A percentile compares a stretch with the other conserved stretches of the same genome.
These are phyloP conservation scores for Yamadazyma endophytica DNA, from an alignment of 805 yeast genomes.

Conservation along the genomic window DNA sequence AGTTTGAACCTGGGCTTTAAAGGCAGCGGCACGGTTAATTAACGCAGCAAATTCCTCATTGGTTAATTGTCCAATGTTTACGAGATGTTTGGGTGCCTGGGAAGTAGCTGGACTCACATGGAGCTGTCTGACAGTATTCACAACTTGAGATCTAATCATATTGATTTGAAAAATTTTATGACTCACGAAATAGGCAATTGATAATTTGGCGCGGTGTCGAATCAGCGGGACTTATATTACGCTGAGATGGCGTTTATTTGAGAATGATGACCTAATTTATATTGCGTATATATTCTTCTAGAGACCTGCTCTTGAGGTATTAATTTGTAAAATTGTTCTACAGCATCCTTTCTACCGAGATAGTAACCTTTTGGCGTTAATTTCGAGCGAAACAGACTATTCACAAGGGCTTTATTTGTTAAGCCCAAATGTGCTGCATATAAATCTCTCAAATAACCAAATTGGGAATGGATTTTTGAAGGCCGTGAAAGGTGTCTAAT, in stretches of 20 bases:
- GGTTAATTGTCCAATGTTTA: conserved; percentile 75
- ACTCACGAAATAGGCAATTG: conserved; percentile 10
- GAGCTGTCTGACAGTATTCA: conserved; percentile 4
- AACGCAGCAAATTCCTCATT: conserved; percentile 67
- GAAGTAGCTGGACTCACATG: conserved; percentile 7
- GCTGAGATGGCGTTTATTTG: not conserved
- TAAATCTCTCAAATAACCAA: no score
- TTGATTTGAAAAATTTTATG: conserved; percentile 1
- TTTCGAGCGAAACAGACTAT: no score
- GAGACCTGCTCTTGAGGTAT: no score
- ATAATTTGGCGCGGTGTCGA: conserved; percentile 10
- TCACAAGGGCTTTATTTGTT: no score
- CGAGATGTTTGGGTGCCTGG: conserved; percentile 63
- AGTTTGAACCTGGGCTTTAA: conserved; percentile 58
- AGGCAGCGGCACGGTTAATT: conserved; percentile 68
- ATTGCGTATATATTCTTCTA: not conserved
- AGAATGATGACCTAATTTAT: not conserved
- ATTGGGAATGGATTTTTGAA: no score
- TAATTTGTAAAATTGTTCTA: no score
- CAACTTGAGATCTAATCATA: conserved; percentile 7
- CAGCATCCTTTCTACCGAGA: no score
- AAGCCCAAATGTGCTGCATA: no score
- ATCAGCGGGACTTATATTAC: conserved; percentile 4
- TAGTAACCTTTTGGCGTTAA: no score
- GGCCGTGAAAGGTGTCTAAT: no score